Conservation (phyloP, 345 rosid species). For the Eucalyptus curtisii region DNA sequence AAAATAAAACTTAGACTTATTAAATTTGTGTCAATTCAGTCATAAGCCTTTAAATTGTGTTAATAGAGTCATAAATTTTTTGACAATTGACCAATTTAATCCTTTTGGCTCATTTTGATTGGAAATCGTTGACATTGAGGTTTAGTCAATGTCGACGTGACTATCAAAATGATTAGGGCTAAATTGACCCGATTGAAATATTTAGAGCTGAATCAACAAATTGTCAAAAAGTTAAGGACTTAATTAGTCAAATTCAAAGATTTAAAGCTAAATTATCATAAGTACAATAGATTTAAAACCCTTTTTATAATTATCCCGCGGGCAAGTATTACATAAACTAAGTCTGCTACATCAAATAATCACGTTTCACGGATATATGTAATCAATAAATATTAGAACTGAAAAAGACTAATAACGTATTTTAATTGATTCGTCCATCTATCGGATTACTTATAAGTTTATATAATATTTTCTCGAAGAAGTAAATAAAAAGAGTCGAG, state of each 20-base stretch:
- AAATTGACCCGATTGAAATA: too few relatives aligned
- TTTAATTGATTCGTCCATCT: not conserved
- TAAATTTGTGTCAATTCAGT: too few relatives aligned
- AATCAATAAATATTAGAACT: not conserved
- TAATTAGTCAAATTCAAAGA: not conserved
- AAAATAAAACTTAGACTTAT: too few relatives aligned
- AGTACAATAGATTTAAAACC: too few relatives aligned
- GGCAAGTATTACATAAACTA: not conserved
- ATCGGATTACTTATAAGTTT: not conserved
- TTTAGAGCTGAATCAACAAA: too few relatives aligned
- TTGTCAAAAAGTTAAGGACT: too few relatives aligned
- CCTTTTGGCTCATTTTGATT: fast-evolving
- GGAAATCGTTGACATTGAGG: not conserved
- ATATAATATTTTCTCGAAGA: not conserved
- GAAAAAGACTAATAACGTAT: not conserved
- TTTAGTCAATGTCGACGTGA: fast-evolving
- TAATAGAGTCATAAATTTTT: too few relatives aligned
- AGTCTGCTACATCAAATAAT: not conserved
- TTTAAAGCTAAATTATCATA: too few relatives aligned
- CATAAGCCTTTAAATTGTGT: too few relatives aligned
- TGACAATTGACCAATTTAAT: not conserved
- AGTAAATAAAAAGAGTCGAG: not conserved
- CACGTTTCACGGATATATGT: too few relatives aligned
- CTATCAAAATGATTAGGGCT: too few relatives aligned
- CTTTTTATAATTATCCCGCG: not conserved